Evolutionary conservation across 768 basidiomycete species (phyloP), one percentile per base, ranked within the genome.

Genomic region (Rhizopogon rudus): DNA sequence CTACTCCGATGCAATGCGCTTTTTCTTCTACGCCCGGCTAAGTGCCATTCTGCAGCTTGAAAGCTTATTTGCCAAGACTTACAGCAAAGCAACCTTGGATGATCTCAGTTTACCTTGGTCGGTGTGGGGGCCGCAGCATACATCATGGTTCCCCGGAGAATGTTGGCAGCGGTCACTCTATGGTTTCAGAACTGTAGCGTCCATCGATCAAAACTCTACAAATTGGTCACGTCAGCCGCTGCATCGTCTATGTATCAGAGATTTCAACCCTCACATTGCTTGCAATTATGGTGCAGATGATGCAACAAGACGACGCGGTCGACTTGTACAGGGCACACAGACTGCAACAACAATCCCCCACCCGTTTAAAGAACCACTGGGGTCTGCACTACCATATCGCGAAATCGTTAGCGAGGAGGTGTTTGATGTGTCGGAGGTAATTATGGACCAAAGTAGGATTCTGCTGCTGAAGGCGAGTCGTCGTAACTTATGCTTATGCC

Each of bases 111-210:
- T 80, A n/a, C 20, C 20, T 20, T 20, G 20, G 20, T 20, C 20
- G 20, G 20, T 20, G 2, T 82, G 81, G 81, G 81, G 81, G 10
- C 78, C 78, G 2, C 63, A 65, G 35, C 75, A 69, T 59, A 81
- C 81, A 6, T 75, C 81, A 9, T 82, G 81, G 25, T 25, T 25
- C 25, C 25, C 61, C 81, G 80, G 80, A 78, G 82, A 62, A 77
- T 25, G 25, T 25, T 25, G 25, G 25, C 25, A 25, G 25, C 25
- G 80, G 59, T 77, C 80, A 17, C 70, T 80, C 31, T 78, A 79
- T 59, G 81, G 81, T 6, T 65, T 77, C 54, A 68, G 79, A 25
- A 77, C 80, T 5, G 74, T 78, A 25, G 25, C 3, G 25, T 2
- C 25, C 25, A 25, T 25, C 3, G 0, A 25, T 25, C 25, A 25